phyloP scores from a whole-genome alignment of 768 basidiomycete genomes.

The Ramaria rubella region DNA sequence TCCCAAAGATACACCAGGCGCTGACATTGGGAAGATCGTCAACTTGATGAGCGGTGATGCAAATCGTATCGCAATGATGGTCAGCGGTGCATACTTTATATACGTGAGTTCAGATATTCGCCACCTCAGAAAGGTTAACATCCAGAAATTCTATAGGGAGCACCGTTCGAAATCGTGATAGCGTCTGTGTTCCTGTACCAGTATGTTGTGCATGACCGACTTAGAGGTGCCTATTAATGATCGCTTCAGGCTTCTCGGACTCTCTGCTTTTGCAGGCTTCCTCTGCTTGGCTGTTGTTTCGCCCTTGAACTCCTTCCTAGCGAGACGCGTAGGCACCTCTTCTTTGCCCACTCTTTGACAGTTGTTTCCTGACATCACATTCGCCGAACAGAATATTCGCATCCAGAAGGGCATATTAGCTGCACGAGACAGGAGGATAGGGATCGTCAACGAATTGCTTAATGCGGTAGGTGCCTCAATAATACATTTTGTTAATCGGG shows the following conservation, averaged over 20 bases:
- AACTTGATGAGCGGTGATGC: constrained; percentile 83
- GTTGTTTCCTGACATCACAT: background rate
- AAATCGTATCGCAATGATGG: constrained; percentile 48
- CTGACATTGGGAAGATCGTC: constrained; percentile 85
- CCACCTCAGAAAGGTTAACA: background rate
- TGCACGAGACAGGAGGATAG: constrained; percentile 72
- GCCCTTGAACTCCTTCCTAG: constrained; percentile 65
- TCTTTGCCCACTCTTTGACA: background rate
- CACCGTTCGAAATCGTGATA: constrained; percentile 73
- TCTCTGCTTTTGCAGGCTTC: constrained; percentile 72
- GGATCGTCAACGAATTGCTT: constrained; percentile 70
- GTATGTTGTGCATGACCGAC: constrained; percentile 32
- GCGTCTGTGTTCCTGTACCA: constrained; percentile 71
- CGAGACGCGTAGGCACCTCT: constrained; percentile 33
- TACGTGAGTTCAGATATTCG: constrained; percentile 46
- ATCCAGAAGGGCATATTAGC: constrained; percentile 54
- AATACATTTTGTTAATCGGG: too few species aligned
- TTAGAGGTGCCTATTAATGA: background rate
- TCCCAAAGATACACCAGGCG: constrained; percentile 55
- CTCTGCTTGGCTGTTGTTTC: constrained; percentile 56
- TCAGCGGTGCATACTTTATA: constrained; percentile 54
- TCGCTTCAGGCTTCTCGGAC: constrained; percentile 47
- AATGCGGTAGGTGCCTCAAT: constrained; percentile 37
- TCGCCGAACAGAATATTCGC: constrained; percentile 27
- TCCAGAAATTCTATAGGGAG: constrained; percentile 20